A percentile compares a stretch with the other conserved stretches of the same genome.
Conservation (phyloP, 2,329 filamentous ascomycete genomes). For the Trichoderma sp. region DNA sequence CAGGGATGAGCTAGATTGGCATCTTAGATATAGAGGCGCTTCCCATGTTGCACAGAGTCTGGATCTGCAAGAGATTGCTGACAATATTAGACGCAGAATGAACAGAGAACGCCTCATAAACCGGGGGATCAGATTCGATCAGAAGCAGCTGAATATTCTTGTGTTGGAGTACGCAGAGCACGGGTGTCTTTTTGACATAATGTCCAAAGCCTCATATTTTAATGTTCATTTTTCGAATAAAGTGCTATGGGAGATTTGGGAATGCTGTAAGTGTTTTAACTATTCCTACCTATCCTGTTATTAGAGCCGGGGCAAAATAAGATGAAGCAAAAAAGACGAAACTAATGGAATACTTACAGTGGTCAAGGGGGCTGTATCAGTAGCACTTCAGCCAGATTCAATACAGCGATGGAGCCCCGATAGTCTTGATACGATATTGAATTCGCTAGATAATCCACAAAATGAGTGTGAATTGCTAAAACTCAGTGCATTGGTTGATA, state of each 20-base stretch:
- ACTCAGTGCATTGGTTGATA: conserved; percentile 26
- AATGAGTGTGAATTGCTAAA: neutral
- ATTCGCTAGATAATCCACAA: conserved; percentile 7
- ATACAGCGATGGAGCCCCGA: neutral
- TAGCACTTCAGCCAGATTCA: conserved; percentile 35
- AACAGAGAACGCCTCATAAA: neutral
- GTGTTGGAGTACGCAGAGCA: conserved; percentile 37
- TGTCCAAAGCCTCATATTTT: conserved; percentile 29
- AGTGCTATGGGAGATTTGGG: conserved; percentile 40
- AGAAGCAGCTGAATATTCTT: conserved; percentile 29
- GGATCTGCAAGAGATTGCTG: conserved; percentile 32
- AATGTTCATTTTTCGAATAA: conserved; percentile 30
- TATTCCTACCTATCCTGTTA: neutral
- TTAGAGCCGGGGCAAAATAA: neutral
- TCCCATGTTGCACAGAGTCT: conserved; percentile 38
- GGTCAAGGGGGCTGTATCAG: conserved; percentile 36
- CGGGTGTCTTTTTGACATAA: conserved; percentile 34
- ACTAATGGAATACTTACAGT: conserved; percentile 33
- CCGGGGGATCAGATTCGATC: conserved; percentile 1
- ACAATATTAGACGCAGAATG: conserved; percentile 24
- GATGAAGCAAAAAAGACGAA: neutral
- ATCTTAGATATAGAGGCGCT: conserved; percentile 36
- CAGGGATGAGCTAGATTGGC: conserved; percentile 33
- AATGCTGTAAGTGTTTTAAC: conserved; percentile 35
- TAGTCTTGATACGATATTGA: conserved; percentile 21